A percentile compares a stretch with the other conserved stretches of the same genome.
Conservation (phyloP, 163 green algal species). For the Trebouxiophyceae sp. region DNA sequence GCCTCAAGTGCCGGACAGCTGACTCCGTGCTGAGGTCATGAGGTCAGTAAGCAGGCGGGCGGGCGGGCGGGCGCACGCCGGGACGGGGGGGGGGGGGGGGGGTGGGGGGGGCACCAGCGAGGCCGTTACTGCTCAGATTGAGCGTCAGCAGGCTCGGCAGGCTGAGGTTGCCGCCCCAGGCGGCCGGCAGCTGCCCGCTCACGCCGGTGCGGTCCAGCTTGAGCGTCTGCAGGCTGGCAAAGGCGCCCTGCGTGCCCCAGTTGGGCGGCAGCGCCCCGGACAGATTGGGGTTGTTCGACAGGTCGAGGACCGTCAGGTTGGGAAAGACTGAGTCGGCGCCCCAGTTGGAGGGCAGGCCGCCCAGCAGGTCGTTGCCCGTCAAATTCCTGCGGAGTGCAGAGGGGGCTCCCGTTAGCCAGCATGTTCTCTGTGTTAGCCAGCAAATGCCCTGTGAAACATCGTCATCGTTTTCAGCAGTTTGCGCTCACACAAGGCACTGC, state of each 20-base stretch:
- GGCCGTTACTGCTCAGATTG: conserved; percentile 11
- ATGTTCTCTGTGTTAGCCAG: no score
- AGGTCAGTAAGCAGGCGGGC: no score
- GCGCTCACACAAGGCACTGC: no score
- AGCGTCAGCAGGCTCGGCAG: conserved; percentile 12
- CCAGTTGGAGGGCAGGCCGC: conserved; percentile 15
- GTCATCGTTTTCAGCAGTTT: no score
- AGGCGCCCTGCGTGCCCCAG: conserved; percentile 9
- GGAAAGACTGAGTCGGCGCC: conserved; percentile 6
- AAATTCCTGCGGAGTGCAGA: conserved; percentile 18
- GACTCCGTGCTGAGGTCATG: no score
- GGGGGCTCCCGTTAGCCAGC: neutral
- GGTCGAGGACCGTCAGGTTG: conserved; percentile 17
- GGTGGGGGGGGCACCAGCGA: conserved; percentile 11
- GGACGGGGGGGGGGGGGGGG: no score
- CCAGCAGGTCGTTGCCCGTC: conserved; percentile 17
- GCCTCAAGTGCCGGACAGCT: no score
- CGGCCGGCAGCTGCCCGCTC: conserved; percentile 13
- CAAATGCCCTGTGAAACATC: no score
- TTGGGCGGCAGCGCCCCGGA: conserved; percentile 8
- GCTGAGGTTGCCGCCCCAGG: conserved; percentile 7
- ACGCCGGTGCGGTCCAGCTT: conserved; percentile 12
- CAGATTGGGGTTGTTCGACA: conserved; percentile 10
- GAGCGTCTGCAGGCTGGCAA: conserved; percentile 13
- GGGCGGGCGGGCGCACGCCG: no score